Percentiles rank a stretch among this genome's conserved stretches.
These are phyloP conservation scores for Aspergillus proliferans DNA, from an alignment of 2,329 filamentous ascomycete species.

Conservation along the genomic window DNA sequence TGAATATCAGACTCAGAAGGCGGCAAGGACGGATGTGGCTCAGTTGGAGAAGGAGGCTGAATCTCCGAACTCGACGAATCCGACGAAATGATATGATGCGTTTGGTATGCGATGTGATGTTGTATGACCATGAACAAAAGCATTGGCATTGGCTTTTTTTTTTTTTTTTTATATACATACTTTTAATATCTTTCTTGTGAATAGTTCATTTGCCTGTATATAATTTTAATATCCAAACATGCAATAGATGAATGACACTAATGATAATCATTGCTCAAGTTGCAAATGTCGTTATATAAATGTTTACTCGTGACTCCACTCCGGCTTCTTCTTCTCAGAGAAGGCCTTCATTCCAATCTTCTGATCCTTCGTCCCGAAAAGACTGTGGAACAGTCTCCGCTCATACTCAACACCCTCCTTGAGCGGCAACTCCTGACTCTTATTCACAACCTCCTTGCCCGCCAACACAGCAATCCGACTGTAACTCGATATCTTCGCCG, in stretches of 20 bases:
- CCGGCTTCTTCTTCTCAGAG: conserved; percentile 85
- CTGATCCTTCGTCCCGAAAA: conserved; percentile 94
- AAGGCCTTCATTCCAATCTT: conserved; percentile 97
- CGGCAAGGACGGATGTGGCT: conserved; percentile 47
- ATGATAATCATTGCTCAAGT: neutral
- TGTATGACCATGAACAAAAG: neutral
- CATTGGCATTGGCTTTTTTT: neutral
- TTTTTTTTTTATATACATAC: neutral
- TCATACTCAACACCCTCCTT: conserved; percentile 93
- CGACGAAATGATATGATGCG: neutral
- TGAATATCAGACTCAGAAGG: conserved; percentile 36
- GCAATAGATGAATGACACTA: too few relatives aligned
- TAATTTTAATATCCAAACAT: neutral
- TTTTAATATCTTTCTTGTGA: neutral
- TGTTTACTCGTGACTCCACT: conserved; percentile 73
- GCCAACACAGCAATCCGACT: conserved; percentile 82
- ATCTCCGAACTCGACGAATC: neutral
- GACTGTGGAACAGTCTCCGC: conserved; percentile 80
- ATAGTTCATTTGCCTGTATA: neutral
- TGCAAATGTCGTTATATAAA: neutral
- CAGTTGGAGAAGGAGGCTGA: conserved; percentile 47
- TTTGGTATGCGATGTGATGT: neutral
- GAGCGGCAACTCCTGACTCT: conserved; percentile 86
- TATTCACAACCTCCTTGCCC: conserved; percentile 97
- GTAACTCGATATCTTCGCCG: conserved; percentile 82